Conservation (phyloP, 2,329 filamentous ascomycete genomes). For the Colletotrichum sp. region DNA sequence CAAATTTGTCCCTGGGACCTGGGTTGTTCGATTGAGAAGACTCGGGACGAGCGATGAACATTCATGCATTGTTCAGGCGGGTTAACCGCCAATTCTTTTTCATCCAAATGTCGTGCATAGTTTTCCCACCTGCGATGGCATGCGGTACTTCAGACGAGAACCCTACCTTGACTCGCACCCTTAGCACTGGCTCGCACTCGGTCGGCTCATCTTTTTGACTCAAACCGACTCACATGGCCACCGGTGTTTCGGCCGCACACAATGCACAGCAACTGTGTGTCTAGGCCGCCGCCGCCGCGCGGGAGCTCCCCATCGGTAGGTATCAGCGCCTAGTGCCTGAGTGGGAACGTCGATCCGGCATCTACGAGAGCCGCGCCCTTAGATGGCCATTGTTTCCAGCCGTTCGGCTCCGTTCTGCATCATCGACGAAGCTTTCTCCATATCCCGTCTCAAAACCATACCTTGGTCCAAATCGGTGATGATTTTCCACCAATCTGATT, state of each 20-base stretch:
- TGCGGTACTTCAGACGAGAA: neutral
- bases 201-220: neutral
- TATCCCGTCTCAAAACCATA: neutral
- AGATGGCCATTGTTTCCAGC: neutral
- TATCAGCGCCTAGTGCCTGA: neutral
- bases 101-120: neutral
- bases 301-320: neutral
- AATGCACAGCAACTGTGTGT: neutral
- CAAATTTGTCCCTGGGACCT: neutral
- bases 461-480: neutral
- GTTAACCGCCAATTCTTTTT: neutral
- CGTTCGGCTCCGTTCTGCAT: neutral
- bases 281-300: neutral
- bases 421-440: neutral
- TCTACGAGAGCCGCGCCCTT: neutral
- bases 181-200: neutral
- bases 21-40: neutral
- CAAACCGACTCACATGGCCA: neutral
- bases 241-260: neutral
- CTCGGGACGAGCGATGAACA: neutral
- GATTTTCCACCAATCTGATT: neutral
- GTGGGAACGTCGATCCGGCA: conserved; percentile 11
- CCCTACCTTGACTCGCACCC: neutral
- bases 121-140: neutral
- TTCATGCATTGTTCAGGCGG: neutral